Evolutionary conservation across 345 rosid species (phyloP).

Genomic region (Cochlearia excelsa): DNA sequence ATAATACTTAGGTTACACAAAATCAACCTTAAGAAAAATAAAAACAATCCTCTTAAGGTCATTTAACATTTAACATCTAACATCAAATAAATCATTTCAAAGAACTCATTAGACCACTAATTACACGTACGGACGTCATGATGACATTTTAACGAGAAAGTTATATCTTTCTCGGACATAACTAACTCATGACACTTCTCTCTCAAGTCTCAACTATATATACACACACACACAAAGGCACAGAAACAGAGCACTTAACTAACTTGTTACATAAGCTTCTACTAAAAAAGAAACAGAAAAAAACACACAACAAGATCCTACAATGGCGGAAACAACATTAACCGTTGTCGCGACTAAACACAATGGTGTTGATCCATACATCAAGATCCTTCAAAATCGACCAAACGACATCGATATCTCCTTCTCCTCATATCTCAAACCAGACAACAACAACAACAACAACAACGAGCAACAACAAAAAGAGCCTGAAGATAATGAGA

Average conservation of each 20-base stretch:
- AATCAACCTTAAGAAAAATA: no score
- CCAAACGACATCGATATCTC: slow-evolving; percentile 34
- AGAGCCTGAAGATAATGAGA: slow-evolving; percentile 49
- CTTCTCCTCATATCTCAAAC: slow-evolving; percentile 40
- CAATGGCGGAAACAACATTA: slow-evolving; percentile 33
- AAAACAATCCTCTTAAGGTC: no score
- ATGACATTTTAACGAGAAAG: slow-evolving; percentile 29
- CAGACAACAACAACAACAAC: slow-evolving; percentile 15
- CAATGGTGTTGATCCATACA: slow-evolving; percentile 31
- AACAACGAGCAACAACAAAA: slow-evolving; percentile 13
- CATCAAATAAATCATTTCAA: not conserved
- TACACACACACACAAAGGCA: slow-evolving; percentile 1
- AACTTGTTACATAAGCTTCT: slow-evolving; percentile 7
- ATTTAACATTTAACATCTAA: no score
- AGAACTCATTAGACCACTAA: not conserved
- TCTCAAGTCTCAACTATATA: slow-evolving; percentile 15
- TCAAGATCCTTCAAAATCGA: slow-evolving; percentile 31
- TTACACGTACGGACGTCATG: slow-evolving; percentile 17
- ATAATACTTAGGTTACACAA: no score
- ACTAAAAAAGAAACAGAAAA: no score
- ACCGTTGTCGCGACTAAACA: slow-evolving; percentile 29
- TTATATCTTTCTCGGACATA: slow-evolving; percentile 28
- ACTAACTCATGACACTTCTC: slow-evolving; percentile 26
- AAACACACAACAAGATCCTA: no score
- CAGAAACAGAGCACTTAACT: slow-evolving; percentile 17